Conservation (phyloP, 2,329 filamentous ascomycete species). For the Penicillium sp. region DNA sequence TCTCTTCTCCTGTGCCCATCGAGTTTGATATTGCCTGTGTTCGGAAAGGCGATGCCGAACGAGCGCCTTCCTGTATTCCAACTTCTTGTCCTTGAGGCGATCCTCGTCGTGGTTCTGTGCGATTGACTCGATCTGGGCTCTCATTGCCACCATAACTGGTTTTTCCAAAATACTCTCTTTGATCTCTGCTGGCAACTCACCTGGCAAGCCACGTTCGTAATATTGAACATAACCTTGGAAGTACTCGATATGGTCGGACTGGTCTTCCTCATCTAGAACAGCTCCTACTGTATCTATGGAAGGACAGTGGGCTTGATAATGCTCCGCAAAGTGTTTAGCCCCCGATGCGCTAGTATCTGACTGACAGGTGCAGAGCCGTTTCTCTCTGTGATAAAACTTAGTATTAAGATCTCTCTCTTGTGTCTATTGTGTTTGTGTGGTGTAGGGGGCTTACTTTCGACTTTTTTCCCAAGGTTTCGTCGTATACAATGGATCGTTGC, state of each 20-base stretch:
- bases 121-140: not conserved
- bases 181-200: constrained; percentile 8
- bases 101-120: not conserved
- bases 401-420: not conserved
- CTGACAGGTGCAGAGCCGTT: constrained; percentile 13
- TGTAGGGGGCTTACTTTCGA: constrained; percentile 1
- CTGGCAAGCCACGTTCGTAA: constrained; percentile 9
- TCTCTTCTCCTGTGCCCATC: constrained; percentile 10
- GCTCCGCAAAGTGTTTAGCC: constrained; percentile 8
- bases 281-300: constrained; percentile 16
- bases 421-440: not conserved
- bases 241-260: constrained; percentile 18
- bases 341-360: constrained; percentile 11
- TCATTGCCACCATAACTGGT: not conserved
- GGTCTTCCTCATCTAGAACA: constrained; percentile 10
- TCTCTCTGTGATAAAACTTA: constrained; percentile 5
- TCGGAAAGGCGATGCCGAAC: constrained; percentile 7
- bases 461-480: constrained; percentile 3
- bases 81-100: not conserved
- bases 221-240: constrained; percentile 15
- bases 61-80: constrained; percentile 3
- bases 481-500: constrained; percentile 2
- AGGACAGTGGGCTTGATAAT: constrained; percentile 16
- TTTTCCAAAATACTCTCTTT: constrained; percentile 5
- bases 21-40: constrained; percentile 9